A percentile compares a stretch with the other conserved stretches of the same genome.
Conservation (phyloP, 441 rosid species). For the Pelargonium australe region DNA sequence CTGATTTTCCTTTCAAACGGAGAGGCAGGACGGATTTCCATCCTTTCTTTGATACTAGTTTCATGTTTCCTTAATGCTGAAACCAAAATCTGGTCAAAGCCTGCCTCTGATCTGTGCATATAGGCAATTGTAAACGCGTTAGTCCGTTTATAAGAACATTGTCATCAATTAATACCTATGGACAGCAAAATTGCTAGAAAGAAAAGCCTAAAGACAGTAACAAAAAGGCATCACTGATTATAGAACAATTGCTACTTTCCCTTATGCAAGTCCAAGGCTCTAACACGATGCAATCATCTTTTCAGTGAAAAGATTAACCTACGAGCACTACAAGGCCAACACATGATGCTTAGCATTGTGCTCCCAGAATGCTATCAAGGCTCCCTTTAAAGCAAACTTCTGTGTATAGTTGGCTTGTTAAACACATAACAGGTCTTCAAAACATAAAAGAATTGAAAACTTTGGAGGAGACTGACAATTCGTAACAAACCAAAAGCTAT, state of each 20-base stretch:
- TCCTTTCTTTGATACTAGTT: constrained; percentile 42
- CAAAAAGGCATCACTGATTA: too few relatives aligned
- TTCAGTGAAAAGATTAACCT: not conserved
- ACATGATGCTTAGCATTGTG: not conserved
- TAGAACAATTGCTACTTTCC: not conserved
- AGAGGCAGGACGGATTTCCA: constrained; percentile 44
- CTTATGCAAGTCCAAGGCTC: not conserved
- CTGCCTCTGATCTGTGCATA: constrained; percentile 32
- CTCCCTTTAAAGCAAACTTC: not conserved
- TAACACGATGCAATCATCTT: not conserved
- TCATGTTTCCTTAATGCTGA: constrained; percentile 34
- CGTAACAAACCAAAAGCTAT: too few relatives aligned
- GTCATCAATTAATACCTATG: not conserved
- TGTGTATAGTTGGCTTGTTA: not conserved
- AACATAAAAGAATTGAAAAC: not conserved
- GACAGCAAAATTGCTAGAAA: not conserved
- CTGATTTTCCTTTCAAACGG: constrained; percentile 46
- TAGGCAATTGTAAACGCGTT: not conserved
- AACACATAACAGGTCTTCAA: not conserved
- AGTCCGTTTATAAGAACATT: not conserved
- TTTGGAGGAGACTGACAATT: not conserved
- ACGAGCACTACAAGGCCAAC: not conserved
- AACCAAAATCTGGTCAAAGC: constrained; percentile 25
- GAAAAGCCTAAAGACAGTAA: too few relatives aligned
- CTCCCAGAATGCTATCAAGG: not conserved